A percentile compares a stretch with the other conserved stretches of the same genome.
Evolutionary conservation across 768 basidiomycete species (phyloP).

Genomic region (Podaxis rugospora): DNA sequence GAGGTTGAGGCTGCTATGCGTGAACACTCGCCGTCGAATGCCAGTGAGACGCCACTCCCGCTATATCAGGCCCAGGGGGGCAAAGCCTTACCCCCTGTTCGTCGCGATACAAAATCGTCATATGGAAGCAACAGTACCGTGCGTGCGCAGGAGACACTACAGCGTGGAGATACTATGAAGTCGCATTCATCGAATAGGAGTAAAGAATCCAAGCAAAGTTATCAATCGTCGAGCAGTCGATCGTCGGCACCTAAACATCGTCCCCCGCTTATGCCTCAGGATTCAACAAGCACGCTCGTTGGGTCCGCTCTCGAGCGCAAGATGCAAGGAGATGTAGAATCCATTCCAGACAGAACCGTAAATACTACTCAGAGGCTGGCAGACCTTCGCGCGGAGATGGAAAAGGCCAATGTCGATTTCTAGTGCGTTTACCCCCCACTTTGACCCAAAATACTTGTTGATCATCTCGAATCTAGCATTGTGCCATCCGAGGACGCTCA

Average conservation of each 20-base stretch:
- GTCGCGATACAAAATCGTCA: constrained; percentile 25
- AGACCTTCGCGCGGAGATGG: constrained; percentile 62
- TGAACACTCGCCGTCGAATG: constrained; percentile 23
- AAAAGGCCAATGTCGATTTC: constrained; percentile 64
- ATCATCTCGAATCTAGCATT: constrained; percentile 38
- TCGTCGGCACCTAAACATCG: constrained; percentile 32
- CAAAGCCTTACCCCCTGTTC: constrained; percentile 1
- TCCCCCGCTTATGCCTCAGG: constrained; percentile 40
- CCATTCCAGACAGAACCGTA: constrained; percentile 38
- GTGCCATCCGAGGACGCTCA: constrained; percentile 81
- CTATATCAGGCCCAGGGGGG: constrained; percentile 25
- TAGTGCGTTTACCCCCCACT: constrained; percentile 48
- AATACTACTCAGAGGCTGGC: constrained; percentile 51
- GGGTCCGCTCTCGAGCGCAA: constrained; percentile 72
- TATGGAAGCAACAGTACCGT: constrained; percentile 26
- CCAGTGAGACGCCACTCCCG: constrained; percentile 25
- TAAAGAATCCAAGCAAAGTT: constrained; percentile 25
- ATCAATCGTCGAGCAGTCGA: constrained; percentile 24
- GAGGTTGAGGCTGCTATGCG: constrained; percentile 25
- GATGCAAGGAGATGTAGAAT: constrained; percentile 51
- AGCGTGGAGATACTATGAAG: constrained; percentile 27
- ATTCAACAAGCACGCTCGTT: constrained; percentile 71
- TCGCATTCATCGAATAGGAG: constrained; percentile 27
- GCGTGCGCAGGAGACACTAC: constrained; percentile 27
- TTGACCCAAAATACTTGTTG: constrained; percentile 1